A percentile compares a stretch with the other conserved stretches of the same genome.
Evolutionary conservation across 768 basidiomycete genomes (phyloP).

Genomic region (Agrocybe chaxingu): DNA sequence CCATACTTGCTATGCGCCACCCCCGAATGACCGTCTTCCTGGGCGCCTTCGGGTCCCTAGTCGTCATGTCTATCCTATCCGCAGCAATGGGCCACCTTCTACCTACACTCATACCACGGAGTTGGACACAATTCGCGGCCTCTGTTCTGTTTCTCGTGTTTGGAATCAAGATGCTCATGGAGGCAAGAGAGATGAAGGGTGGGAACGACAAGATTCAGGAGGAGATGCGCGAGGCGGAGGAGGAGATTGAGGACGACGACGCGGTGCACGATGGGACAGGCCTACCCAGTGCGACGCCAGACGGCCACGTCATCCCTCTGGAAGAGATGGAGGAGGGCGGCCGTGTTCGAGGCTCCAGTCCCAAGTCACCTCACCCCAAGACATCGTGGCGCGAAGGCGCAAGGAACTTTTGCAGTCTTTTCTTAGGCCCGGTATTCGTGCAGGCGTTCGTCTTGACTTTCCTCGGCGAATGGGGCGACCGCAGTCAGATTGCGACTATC

Average conservation of each 20-base stretch:
- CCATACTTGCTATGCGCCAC: conserved; percentile 89
- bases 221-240: conserved; percentile 95
- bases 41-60: conserved; percentile 85
- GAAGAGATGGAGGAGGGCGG: conserved; percentile 76
- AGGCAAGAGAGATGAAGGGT: conserved; percentile 75
- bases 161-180: conserved; percentile 85
- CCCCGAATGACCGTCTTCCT: conserved; percentile 81
- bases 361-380: conserved; percentile 11
- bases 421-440: conserved; percentile 91
- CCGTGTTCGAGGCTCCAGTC: conserved; percentile 8
- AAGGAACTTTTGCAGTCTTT: conserved; percentile 77
- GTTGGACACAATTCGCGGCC: conserved; percentile 69
- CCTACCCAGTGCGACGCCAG: conserved; percentile 19
- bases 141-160: conserved; percentile 87
- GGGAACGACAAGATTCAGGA: conserved; percentile 84
- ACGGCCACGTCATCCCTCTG: conserved; percentile 51
- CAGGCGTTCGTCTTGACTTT: conserved; percentile 95
- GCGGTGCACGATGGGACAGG: conserved; percentile 45
- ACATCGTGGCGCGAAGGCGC: conserved; percentile 50
- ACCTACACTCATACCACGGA: conserved; percentile 73
- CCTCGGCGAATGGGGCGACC: conserved; percentile 98
- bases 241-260: conserved; percentile 87
- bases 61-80: conserved; percentile 91
- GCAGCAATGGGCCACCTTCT: conserved; percentile 92
- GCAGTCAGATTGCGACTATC: conserved; percentile 96